Conservation (phyloP, 768 basidiomycete species). For the Pisolithus microcarpus region DNA sequence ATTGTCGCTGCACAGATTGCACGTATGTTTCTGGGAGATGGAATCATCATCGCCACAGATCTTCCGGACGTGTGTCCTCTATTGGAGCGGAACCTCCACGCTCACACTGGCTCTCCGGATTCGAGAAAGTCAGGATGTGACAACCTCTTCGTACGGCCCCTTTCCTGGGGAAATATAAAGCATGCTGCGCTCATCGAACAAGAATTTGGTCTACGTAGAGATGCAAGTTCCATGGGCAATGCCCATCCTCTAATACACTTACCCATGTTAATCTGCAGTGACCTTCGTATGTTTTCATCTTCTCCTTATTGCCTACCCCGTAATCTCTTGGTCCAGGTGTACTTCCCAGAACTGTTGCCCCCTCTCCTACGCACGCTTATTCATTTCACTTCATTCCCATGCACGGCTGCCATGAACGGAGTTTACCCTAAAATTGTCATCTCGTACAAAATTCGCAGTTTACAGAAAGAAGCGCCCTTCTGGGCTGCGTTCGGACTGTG, state of each 20-base stretch:
- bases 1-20: conserved; percentile 48
- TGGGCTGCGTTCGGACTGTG: conserved; percentile 78
- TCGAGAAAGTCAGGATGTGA: neutral
- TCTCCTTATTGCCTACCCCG: neutral
- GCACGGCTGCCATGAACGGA: conserved; percentile 11
- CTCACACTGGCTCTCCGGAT: neutral
- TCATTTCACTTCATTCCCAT: conserved; percentile 55
- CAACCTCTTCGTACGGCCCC: conserved; percentile 42
- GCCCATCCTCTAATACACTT: conserved; percentile 13
- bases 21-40: conserved; percentile 11
- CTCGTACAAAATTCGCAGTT: conserved; percentile 71
- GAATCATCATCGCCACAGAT: conserved; percentile 55
- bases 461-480: conserved; percentile 65
- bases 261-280: conserved; percentile 79
- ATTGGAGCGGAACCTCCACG: conserved; percentile 34
- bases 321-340: conserved; percentile 46
- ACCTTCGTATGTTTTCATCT: conserved; percentile 52
- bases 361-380: conserved; percentile 71
- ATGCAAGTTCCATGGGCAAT: conserved; percentile 3
- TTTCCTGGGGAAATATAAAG: conserved; percentile 61
- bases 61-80: conserved; percentile 64
- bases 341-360: conserved; percentile 76
- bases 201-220: conserved; percentile 25
- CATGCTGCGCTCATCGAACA: conserved; percentile 36
- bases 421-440: conserved; percentile 42